These are phyloP conservation scores for Kluyveromyces nonfermentans DNA, from an alignment of 805 yeast genomes.

Conservation along the genomic window DNA sequence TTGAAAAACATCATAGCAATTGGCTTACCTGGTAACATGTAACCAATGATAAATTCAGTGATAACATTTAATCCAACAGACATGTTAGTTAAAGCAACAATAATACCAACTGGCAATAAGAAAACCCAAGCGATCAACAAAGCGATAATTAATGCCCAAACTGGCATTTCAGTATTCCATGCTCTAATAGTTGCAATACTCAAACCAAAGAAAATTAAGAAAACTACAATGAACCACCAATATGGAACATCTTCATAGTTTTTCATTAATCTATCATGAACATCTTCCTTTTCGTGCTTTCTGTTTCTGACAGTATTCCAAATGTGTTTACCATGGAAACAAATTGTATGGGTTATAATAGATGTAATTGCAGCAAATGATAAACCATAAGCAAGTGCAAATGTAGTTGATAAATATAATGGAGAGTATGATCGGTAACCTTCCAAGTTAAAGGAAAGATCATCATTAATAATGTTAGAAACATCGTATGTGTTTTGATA, in stretches of 20 bases:
- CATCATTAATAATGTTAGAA: conserved; percentile 35
- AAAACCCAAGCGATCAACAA: conserved; percentile 45
- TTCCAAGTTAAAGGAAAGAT: conserved; percentile 34
- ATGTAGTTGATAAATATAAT: conserved; percentile 48
- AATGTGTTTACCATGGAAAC: conserved; percentile 47
- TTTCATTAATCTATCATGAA: conserved; percentile 41
- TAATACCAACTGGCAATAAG: conserved; percentile 51
- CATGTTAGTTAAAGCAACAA: conserved; percentile 54
- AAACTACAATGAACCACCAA: conserved; percentile 46
- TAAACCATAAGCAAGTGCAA: conserved; percentile 52
- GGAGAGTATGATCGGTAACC: conserved; percentile 55
- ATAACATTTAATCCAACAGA: conserved; percentile 51
- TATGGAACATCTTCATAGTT: conserved; percentile 53
- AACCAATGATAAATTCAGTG: conserved; percentile 37
- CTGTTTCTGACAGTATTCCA: conserved; percentile 29
- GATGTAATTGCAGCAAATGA: conserved; percentile 54
- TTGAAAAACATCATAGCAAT: conserved; percentile 53
- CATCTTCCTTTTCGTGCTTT: conserved; percentile 4
- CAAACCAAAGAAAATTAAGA: conserved; percentile 38
- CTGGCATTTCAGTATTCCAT: conserved; percentile 33
- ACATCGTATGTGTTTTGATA: conserved; percentile 43
- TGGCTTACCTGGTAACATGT: conserved; percentile 52
- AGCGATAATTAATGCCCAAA: conserved; percentile 49
- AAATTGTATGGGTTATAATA: conserved; percentile 42
- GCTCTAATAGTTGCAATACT: conserved; percentile 33